Evolutionary conservation across 2,329 filamentous ascomycete species (phyloP).

Genomic region (Metarhizium sp.): DNA sequence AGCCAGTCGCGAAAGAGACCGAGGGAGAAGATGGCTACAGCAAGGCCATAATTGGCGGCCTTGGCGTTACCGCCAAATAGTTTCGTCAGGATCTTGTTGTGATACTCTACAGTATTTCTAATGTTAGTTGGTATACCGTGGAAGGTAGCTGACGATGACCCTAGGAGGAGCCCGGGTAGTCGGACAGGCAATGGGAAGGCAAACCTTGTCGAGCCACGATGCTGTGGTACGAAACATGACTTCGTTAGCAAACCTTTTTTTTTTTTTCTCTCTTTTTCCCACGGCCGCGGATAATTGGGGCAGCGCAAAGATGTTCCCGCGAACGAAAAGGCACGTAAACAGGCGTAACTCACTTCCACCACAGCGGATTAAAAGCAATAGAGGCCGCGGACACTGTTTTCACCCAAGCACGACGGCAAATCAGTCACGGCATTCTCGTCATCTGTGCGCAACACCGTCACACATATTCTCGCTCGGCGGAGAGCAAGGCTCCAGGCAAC

Average conservation of each 20-base stretch:
- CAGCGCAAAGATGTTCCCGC: neutral
- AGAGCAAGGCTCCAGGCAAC: conserved; percentile 17
- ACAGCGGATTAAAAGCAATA: conserved; percentile 95
- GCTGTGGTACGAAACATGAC: conserved; percentile 32
- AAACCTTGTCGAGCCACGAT: conserved; percentile 74
- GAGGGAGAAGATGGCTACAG: conserved; percentile 79
- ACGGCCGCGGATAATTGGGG: neutral
- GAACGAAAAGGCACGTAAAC: neutral
- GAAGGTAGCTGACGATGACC: conserved; percentile 5
- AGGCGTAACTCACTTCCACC: conserved; percentile 79
- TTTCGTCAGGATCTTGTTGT: conserved; percentile 79
- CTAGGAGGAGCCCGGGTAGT: neutral
- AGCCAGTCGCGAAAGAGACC: conserved; percentile 82
- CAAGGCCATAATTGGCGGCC: conserved; percentile 81
- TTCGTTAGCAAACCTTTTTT: neutral
- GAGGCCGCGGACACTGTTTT: conserved; percentile 63
- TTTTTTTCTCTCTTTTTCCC: too few relatives aligned
- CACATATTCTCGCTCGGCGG: neutral
- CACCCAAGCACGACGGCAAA: neutral
- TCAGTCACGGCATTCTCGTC: conserved; percentile 3
- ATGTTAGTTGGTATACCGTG: conserved; percentile 10
- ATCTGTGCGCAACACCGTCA: neutral
- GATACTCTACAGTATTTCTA: conserved; percentile 59
- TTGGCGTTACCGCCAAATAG: conserved; percentile 72
- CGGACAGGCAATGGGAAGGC: conserved; percentile 1